These are phyloP conservation scores for Pistacia vera DNA, from an alignment of 345 rosid genomes.

Conservation along the genomic window DNA sequence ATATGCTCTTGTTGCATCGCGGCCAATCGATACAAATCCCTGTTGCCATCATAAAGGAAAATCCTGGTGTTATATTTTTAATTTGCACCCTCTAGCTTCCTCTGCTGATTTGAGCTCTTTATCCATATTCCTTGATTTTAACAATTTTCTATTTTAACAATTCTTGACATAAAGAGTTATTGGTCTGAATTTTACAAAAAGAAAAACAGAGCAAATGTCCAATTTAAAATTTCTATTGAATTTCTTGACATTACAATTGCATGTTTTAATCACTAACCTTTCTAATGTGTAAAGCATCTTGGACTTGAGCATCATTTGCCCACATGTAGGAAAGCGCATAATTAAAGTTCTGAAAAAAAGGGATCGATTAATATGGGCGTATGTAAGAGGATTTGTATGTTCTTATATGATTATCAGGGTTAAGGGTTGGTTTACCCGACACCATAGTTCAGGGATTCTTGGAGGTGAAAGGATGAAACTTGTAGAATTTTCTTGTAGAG, in stretches of 20 bases:
- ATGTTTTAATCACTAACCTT: conserved; percentile 8
- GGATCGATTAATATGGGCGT: too few relatives aligned
- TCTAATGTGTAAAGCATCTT: conserved; percentile 35
- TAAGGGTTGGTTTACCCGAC: conserved; percentile 23
- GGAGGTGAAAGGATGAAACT: conserved; percentile 19
- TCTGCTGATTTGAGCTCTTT: too few relatives aligned
- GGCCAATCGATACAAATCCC: conserved; percentile 32
- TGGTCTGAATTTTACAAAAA: too few relatives aligned
- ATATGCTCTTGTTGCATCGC: conserved; percentile 33
- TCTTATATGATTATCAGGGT: too few relatives aligned
- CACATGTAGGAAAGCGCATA: conserved; percentile 30
- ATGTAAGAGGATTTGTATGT: too few relatives aligned
- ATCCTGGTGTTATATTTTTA: too few relatives aligned
- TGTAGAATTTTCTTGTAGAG: conserved; percentile 1
- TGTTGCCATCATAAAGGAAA: conserved; percentile 5
- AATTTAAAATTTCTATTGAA: background rate
- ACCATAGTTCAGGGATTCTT: conserved; percentile 29
- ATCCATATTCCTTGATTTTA: too few relatives aligned
- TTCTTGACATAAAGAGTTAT: too few relatives aligned
- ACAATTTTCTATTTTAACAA: too few relatives aligned
- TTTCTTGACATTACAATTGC: background rate
- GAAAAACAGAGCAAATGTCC: too few relatives aligned
- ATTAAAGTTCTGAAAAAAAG: conserved; percentile 25
- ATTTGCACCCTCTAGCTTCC: too few relatives aligned
- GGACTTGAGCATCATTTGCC: conserved; percentile 33